phyloP scores from a whole-genome alignment of 1,284 basidiomycete species.

The Mycocalia duriaeana region DNA sequence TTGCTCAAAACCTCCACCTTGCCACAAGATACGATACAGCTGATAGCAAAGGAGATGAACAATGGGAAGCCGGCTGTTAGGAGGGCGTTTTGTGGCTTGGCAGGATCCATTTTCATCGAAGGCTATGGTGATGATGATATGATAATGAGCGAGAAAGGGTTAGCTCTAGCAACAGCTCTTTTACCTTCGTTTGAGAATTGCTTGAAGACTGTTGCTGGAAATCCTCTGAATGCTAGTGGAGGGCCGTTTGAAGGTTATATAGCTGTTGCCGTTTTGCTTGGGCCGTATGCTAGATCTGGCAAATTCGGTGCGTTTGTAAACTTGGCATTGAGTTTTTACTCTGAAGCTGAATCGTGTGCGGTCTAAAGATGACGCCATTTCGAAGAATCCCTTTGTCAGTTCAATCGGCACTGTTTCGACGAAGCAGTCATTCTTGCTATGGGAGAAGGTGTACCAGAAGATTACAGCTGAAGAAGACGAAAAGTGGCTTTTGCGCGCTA shows the following conservation, averaged over 20 bases:
- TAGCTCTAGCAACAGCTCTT: conserved; percentile 49
- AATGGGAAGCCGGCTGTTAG: conserved; percentile 50
- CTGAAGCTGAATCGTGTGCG: too few species aligned
- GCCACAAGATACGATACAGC: conserved; percentile 36
- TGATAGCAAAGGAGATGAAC: conserved; percentile 68
- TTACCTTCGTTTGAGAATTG: conserved; percentile 62
- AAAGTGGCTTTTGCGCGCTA: conserved; percentile 73
- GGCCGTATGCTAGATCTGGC: conserved; percentile 47
- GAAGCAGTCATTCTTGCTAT: conserved; percentile 83
- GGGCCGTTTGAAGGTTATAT: conserved; percentile 84
- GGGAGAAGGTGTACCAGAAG: conserved; percentile 84
- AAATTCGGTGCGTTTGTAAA: conserved; percentile 42
- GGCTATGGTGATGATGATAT: conserved; percentile 35
- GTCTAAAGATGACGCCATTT: conserved; percentile 29
- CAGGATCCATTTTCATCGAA: conserved; percentile 44
- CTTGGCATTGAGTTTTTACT: background rate
- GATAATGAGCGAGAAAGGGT: conserved; percentile 32
- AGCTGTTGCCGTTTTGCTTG: conserved; percentile 64
- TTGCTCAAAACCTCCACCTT: conserved; percentile 43
- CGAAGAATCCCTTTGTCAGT: conserved; percentile 37
- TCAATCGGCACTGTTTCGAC: conserved; percentile 39
- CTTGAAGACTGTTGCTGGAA: conserved; percentile 61
- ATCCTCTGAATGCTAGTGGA: conserved; percentile 50
- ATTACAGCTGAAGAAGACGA: conserved; percentile 63
- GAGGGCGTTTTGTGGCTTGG: conserved; percentile 46